A percentile compares a stretch with the other conserved stretches of the same genome.
These are phyloP conservation scores for Euphorbia lathyris DNA, from an alignment of 345 rosid species.

Conservation along the genomic window DNA sequence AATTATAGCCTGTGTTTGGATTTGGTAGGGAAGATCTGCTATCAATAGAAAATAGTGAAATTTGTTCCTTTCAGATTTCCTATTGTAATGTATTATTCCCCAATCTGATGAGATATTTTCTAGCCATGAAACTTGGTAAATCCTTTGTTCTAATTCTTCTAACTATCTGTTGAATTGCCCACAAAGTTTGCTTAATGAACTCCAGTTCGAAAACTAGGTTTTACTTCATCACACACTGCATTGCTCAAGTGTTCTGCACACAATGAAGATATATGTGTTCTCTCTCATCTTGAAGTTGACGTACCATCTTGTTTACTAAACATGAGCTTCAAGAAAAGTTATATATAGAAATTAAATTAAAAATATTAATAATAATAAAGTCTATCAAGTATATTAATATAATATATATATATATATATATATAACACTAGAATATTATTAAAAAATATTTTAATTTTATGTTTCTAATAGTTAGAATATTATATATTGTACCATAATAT, in stretches of 20 bases:
- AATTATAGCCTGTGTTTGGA: no score
- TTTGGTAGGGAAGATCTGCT: no score
- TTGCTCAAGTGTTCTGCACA: neutral
- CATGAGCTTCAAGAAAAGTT: neutral
- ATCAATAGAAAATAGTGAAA: neutral
- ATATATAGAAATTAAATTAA: neutral
- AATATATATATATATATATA: no score
- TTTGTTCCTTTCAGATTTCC: neutral
- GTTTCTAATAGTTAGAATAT: no score
- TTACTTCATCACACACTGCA: neutral
- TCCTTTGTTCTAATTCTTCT: neutral
- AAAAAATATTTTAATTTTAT: no score
- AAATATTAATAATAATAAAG: no score
- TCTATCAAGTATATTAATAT: no score
- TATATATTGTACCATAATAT: no score
- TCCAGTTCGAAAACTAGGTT: neutral
- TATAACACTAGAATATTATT: no score
- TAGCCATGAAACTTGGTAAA: neutral
- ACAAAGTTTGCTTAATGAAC: neutral
- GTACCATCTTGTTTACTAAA: neutral
- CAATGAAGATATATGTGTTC: neutral
- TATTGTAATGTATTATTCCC: neutral
- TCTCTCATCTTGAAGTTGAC: neutral
- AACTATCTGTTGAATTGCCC: neutral
- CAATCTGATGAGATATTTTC: neutral